Evolutionary conservation across 225 moss, liverwort and hornwort species (phyloP).

Genomic region (Marchantia paleacea): DNA sequence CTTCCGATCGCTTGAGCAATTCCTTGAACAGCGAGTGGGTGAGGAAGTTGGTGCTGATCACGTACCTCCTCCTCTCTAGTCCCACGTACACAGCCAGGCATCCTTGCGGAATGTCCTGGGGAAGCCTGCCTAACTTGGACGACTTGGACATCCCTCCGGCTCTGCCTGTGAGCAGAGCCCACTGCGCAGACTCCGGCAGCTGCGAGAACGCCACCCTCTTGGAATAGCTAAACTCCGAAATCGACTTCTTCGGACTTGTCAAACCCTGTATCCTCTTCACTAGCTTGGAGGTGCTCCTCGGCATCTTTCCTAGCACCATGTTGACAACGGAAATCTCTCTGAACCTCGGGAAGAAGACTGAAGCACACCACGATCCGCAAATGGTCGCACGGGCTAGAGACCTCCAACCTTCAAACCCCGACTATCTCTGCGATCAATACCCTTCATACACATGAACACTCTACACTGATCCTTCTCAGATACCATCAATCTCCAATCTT

Average conservation of each 20-base stretch:
- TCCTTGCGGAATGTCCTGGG: slow-evolving; percentile 70
- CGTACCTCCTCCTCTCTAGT: slow-evolving; percentile 62
- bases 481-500: not conserved
- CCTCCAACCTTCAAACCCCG: not conserved
- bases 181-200: slow-evolving; percentile 27
- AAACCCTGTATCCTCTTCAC: slow-evolving; percentile 40
- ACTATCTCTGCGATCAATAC: not conserved
- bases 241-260: slow-evolving; percentile 21
- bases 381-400: not conserved
- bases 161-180: slow-evolving; percentile 26
- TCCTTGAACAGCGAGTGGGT: slow-evolving; percentile 62
- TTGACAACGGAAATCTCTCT: not conserved
- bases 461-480: not conserved
- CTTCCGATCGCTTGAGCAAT: slow-evolving; percentile 74
- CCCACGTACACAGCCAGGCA: slow-evolving; percentile 84
- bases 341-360: slow-evolving; percentile 11
- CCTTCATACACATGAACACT: not conserved
- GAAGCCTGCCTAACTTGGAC: slow-evolving; percentile 34
- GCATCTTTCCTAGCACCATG: slow-evolving; percentile 39
- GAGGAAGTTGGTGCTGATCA: slow-evolving; percentile 73
- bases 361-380: not conserved
- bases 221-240: not conserved
- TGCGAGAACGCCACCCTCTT: slow-evolving; percentile 26
- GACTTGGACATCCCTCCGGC: slow-evolving; percentile 3
- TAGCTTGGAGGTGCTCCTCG: slow-evolving; percentile 30